Percentiles rank a stretch among this genome's conserved stretches.
Evolutionary conservation across 2,329 filamentous ascomycete genomes (phyloP).

Genomic region (Macrophomina tecta): DNA sequence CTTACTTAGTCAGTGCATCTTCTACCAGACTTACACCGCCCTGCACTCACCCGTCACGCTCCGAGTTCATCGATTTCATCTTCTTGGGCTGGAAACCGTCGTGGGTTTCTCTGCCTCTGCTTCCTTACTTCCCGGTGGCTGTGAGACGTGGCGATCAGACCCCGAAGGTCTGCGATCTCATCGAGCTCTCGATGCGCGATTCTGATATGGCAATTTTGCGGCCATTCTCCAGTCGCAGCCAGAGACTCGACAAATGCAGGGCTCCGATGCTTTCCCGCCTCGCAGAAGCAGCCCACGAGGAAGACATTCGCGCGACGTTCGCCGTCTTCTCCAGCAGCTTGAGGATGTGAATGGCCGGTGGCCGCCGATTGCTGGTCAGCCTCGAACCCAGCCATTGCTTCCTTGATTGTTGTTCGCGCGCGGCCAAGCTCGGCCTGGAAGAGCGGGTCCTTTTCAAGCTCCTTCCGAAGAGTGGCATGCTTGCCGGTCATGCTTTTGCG

Average conservation of each 20-base stretch:
- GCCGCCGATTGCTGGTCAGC: background rate
- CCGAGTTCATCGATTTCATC: background rate
- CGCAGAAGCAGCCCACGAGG: background rate
- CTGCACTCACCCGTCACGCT: background rate
- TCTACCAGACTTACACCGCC: no score
- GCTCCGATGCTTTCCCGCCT: conserved; percentile 2
- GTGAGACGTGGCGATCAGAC: background rate
- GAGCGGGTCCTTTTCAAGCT: background rate
- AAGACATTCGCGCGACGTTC: background rate
- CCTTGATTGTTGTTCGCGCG: background rate
- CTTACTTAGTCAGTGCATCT: no score
- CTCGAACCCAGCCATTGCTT: background rate
- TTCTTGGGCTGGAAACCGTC: background rate
- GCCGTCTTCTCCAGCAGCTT: background rate
- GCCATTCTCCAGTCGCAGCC: background rate
- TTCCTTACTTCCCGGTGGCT: background rate
- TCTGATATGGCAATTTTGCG: background rate
- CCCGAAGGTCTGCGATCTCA: background rate
- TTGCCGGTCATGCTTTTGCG: conserved; percentile 9
- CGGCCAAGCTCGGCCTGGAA: background rate
- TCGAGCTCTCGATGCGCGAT: conserved; percentile 6
- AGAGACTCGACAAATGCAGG: conserved; percentile 7
- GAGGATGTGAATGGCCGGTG: no score
- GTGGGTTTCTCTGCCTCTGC: background rate
- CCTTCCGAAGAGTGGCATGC: background rate